A percentile compares a stretch with the other conserved stretches of the same genome.
These are phyloP conservation scores for Adansonia rubrostipa DNA, from an alignment of 441 rosid species.

Conservation along the genomic window DNA sequence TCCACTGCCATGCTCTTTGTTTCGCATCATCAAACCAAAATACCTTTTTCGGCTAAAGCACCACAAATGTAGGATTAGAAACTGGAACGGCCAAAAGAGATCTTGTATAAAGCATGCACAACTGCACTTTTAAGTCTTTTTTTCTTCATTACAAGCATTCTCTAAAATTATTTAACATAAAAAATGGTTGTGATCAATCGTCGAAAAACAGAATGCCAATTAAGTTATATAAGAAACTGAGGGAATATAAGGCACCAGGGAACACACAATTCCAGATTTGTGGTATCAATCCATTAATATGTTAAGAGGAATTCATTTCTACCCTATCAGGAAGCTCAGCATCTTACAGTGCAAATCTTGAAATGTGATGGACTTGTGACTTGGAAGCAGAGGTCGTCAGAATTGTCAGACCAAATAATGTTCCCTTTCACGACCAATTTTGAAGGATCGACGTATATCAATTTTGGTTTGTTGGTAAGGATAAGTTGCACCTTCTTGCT, in stretches of 20 bases:
- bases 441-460: slow-evolving; percentile 91
- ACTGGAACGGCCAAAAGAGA: neutral
- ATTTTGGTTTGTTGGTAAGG: slow-evolving; percentile 92
- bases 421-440: slow-evolving; percentile 86
- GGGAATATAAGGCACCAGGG: slow-evolving; percentile 7
- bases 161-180: neutral
- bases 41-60: slow-evolving; percentile 89
- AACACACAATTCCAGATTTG: neutral
- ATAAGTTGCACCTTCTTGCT: slow-evolving; percentile 99
- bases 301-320: slow-evolving; percentile 6
- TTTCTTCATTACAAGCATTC: neutral
- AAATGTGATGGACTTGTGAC: slow-evolving; percentile 38
- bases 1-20: slow-evolving; percentile 97
- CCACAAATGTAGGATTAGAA: slow-evolving; percentile 26
- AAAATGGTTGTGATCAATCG: neutral
- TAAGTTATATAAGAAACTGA: neutral
- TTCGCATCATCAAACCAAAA: slow-evolving; percentile 86
- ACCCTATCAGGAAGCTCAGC: neutral
- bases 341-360: slow-evolving; percentile 87
- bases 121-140: neutral
- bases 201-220: neutral
- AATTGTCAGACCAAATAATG: slow-evolving; percentile 74
- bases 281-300: neutral
- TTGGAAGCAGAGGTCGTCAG: slow-evolving; percentile 18
- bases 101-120: neutral